Conservation (phyloP, 179 eudicot species). For the Vitellaria paradoxa region DNA sequence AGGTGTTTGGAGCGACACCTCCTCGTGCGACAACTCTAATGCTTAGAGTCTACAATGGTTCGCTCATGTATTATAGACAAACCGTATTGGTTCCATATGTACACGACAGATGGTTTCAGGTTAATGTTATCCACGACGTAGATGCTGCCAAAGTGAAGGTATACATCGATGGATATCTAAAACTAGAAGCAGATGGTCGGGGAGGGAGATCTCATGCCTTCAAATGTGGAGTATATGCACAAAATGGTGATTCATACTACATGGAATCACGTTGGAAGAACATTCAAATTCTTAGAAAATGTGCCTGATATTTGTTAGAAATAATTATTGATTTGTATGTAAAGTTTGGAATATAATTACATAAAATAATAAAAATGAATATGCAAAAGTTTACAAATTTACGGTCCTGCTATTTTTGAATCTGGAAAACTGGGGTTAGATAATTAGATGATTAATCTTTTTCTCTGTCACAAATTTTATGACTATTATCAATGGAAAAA, state of each 20-base stretch:
- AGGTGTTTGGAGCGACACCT: constrained; percentile 13
- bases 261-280: constrained; percentile 32
- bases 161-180: constrained; percentile 18
- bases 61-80: constrained; percentile 12
- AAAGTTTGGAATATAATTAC: too few relatives aligned
- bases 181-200: not conserved
- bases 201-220: constrained; percentile 19
- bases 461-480: too few relatives aligned
- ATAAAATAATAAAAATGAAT: too few relatives aligned
- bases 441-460: too few relatives aligned
- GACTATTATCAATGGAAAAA: too few relatives aligned
- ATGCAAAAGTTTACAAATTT: too few relatives aligned
- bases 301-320: not conserved
- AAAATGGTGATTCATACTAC: constrained; percentile 15
- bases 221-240: constrained; percentile 31
- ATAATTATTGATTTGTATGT: too few relatives aligned
- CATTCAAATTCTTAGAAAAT: constrained; percentile 17
- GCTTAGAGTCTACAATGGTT: constrained; percentile 19
- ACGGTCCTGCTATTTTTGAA: too few relatives aligned
- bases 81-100: constrained; percentile 7
- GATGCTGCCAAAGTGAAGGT: constrained; percentile 11
- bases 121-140: constrained; percentile 32
- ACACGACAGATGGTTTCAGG: constrained; percentile 19
- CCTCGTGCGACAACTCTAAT: constrained; percentile 21
- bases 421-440: too few relatives aligned